Evolutionary conservation across 148 eudicot genomes (phyloP), one percentile per base, ranked within the genome.

Genomic region (Arctostaphylos glauca): DNA sequence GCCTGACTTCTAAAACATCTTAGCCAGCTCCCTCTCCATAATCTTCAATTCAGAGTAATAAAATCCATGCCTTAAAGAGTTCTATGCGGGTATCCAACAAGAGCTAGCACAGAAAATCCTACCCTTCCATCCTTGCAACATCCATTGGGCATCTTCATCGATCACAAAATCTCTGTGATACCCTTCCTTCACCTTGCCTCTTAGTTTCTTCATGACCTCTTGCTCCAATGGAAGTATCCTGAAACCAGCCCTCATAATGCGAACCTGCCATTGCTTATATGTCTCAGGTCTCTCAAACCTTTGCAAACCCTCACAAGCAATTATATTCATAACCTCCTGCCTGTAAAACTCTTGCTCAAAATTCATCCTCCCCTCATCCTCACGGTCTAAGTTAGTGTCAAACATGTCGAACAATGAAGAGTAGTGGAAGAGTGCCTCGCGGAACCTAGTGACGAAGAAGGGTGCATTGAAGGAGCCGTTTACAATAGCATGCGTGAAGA

Each of bases 251-350:
- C 93, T 88, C 52, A 48, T 78, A 53, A 54, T 87, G 55, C 98
- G 89, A 7, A 80, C 86, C 67, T 94, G 94, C 98, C 98, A 94
- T 79, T 92, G 98, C 89, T 90, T 94, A 83, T 91, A 91, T 3
- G 94, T 90, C 86, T 93, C 95, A 0, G 97, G 95, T 81, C 97
- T 91, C 83, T 89, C 93, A 21, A 92, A 88, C 85, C 95, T 87
- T 82, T 89, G 92, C 12, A 88, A 84, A n/a, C 95, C 95, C 89
- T 94, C 98, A 79, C 98, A 94, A 5, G 98, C 95, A 80, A 92
- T 89, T 49, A 94, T 89, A 80, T 92, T 94, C 84, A 94, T 91
- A 38, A 89, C 89, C 77, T 90, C 94, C 6, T 90, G 90, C 46
- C 98, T 93, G 66, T 38, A 89, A 79, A 94, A 91, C 84, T 91